Base-by-base conservation (phyloP, 352 stramenopile species). In the Phytophthora foliorum region DNA sequence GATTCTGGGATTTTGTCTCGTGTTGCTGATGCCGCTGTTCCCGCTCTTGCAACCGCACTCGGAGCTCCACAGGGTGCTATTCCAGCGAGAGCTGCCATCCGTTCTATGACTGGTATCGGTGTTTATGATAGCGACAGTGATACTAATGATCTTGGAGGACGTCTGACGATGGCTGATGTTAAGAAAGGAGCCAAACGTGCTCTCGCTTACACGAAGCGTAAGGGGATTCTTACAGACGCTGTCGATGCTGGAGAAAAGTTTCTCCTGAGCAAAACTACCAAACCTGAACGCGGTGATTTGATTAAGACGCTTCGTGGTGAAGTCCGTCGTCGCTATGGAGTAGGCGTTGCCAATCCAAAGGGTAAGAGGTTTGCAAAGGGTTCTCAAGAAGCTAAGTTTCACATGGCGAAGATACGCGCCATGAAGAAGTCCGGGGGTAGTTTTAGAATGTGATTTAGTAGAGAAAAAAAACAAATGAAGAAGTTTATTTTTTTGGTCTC, bases 101-200 rank as follows among this genome's bases (percentile, higher is more conserved):
- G 31, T 11, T 56, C 49, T 4, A 56, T 56, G 49, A 56, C 49
- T n/a, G 49, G 49, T 10, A 39, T 69, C 19, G 53, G 60, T 55
- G 14, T 67, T 16, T 60, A 60, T 56, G 50, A 67, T 27, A 61
- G 50, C 32, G 59, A 55, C 27, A 60, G 49, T 42, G 49, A 53
- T 54, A 21, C 38, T n/a, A 17, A 24, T 32, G 29, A 32, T 29
- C 25, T 29, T 22, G 39, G 38, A 4, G 58, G 36, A n/a, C 46
- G 56, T 32, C 13, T 63, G 2, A 21, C 44, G 2, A 22, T 53
- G 10, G 10, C 41, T 21, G 56, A 55, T 52, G 57, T 58, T 17
- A 58, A 65, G 34, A 65, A 52, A 2, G 13, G 27, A 8, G 44
- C 45, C 4, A 64, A 64, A 19, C 27, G 39, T 19, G 38, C 53